Conservation (phyloP, 1,284 basidiomycete genomes). For the Mycena sp. region DNA sequence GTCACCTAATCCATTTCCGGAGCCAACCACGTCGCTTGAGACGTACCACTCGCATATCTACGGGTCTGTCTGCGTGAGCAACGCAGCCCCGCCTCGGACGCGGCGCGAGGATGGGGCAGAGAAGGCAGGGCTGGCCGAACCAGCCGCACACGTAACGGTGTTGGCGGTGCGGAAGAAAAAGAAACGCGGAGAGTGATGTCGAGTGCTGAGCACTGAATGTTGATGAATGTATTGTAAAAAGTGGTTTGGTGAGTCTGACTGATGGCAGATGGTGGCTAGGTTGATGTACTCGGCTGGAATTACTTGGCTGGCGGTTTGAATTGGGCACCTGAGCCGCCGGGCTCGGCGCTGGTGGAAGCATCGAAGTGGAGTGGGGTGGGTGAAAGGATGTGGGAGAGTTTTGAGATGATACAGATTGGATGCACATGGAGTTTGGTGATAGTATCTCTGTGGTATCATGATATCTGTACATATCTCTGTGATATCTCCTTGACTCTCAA, state of each 20-base stretch:
- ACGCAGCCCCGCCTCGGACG: slow-evolving; percentile 40
- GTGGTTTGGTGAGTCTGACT: background rate
- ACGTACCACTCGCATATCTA: slow-evolving; percentile 68
- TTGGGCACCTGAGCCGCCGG: too few relatives aligned
- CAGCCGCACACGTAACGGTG: slow-evolving; percentile 53
- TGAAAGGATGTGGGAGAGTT: slow-evolving; percentile 12
- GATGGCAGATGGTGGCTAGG: too few relatives aligned
- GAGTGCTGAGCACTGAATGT: slow-evolving; percentile 18
- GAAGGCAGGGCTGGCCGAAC: slow-evolving; percentile 17
- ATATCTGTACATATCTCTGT: too few relatives aligned
- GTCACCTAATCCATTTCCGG: slow-evolving; percentile 72
- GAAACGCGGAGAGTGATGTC: slow-evolving; percentile 49
- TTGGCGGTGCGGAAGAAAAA: slow-evolving; percentile 72
- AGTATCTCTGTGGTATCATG: too few relatives aligned
- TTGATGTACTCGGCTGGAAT: too few relatives aligned
- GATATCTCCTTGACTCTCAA: too few relatives aligned
- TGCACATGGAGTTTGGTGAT: background rate
- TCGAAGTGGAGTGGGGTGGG: too few relatives aligned
- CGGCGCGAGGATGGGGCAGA: slow-evolving; percentile 26
- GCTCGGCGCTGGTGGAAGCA: too few relatives aligned
- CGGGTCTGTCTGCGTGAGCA: slow-evolving; percentile 60
- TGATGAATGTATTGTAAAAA: slow-evolving; percentile 15
- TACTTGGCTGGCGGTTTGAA: too few relatives aligned
- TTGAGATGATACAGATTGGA: background rate
- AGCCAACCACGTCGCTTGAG: slow-evolving; percentile 66